phyloP scores from a whole-genome alignment of 2,329 filamentous ascomycete species.

The Nothopassalora personata region DNA sequence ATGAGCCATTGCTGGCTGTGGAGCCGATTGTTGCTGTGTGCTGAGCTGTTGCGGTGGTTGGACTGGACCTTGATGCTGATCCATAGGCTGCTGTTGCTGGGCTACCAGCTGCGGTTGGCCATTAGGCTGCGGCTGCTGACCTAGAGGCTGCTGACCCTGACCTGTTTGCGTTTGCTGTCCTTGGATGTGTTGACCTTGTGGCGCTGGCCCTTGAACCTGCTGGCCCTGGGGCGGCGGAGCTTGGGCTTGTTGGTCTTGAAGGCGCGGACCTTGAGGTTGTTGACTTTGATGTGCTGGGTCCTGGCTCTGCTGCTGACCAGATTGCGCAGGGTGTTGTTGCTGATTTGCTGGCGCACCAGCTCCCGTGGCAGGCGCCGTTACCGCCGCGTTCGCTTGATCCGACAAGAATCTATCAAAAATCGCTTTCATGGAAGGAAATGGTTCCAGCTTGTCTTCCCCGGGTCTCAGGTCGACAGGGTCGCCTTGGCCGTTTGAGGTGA shows the following conservation, averaged over 20 bases:
- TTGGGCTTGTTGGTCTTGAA: not conserved
- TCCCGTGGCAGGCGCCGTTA: not conserved
- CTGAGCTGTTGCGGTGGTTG: not conserved
- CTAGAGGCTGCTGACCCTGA: not conserved
- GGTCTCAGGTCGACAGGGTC: not conserved
- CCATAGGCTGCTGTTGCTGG: not conserved
- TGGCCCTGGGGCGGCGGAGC: not conserved
- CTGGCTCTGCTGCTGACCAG: not conserved
- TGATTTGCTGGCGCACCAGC: not conserved
- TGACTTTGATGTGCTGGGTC: not conserved
- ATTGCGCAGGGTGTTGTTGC: not conserved
- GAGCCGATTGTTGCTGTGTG: not conserved
- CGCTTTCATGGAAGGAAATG: not conserved
- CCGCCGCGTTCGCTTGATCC: not conserved
- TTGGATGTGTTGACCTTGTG: not conserved
- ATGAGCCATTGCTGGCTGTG: not conserved
- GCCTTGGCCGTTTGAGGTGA: not conserved
- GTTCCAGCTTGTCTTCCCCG: constrained; percentile 2
- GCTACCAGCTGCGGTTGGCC: not conserved
- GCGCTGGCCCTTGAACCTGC: not conserved
- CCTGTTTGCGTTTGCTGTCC: not conserved
- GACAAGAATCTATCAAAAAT: constrained; percentile 6
- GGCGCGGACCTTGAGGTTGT: not conserved
- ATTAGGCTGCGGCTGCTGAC: not conserved
- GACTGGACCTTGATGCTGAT: not conserved